Base-by-base conservation (phyloP, 345 rosid species). In the Acer negundo region DNA sequence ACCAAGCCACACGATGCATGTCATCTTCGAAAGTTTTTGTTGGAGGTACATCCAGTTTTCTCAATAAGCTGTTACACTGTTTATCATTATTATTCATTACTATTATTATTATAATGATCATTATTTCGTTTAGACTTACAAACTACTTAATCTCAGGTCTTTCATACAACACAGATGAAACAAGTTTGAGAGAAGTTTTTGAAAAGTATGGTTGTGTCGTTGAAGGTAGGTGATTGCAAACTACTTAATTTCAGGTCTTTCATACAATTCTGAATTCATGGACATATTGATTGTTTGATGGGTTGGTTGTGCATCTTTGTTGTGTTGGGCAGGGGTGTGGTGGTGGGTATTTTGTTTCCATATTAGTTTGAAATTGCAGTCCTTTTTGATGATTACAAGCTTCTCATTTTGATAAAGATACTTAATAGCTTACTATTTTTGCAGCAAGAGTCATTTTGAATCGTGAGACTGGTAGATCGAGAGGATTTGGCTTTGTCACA, bases 401-500 rank as follows among this genome's bases (percentile, higher is more conserved):
- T 64, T 76, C 56, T 24, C 44, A 35, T 56, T 13, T 61, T 7
- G 56, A 26, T 20, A 69, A 15, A 67, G 20, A 23, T 51, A 35
- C 70, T 83, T 73, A 74, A 56, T 78, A 28, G 40, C 23, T 56
- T 24, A 55, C 10, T 74, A n/a, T 56, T 63, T 55, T 62, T 78
- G 76, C 88, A 96, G 99, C 95, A 53, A 89, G 91, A 85, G 87
- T 95, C 63, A 95, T 93, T 76, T n/a, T 86, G 85, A 97, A 95
- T 79, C 94, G 98, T 70, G 99, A 95, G 55, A 88, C 92, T 40
- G 97, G 98, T 61, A 87, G 95, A 75, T 96, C 99, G 15, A 94
- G 97, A 80, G 99, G 99, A 69, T 93, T 93, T 87, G 99, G 94
- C 20, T 95, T 92, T 79, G 78, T 95, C 62, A 96, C 97, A 31